Percentiles rank a stretch among this genome's conserved stretches.
Conservation (phyloP, 2,329 filamentous ascomycete species). For the Penicillium sp. region DNA sequence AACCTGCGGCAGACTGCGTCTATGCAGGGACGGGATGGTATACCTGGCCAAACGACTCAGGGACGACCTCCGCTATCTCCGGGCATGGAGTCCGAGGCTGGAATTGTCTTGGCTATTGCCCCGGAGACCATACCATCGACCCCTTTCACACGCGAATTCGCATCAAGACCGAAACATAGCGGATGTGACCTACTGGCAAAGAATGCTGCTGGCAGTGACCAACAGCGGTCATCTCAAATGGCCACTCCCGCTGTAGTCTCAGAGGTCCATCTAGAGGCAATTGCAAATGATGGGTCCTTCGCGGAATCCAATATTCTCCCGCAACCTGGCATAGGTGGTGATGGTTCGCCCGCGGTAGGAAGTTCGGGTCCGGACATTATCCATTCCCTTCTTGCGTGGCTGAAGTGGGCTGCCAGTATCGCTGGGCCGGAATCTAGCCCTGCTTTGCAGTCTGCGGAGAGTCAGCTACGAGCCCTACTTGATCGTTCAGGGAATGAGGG, state of each 20-base stretch:
- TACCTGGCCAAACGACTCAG: conserved; percentile 6
- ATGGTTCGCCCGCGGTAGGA: conserved; percentile 10
- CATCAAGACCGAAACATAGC: conserved; percentile 20
- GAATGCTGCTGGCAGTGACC: conserved; percentile 4
- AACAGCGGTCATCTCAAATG: conserved; percentile 18
- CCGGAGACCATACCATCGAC: background rate
- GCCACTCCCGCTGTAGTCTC: conserved; percentile 34
- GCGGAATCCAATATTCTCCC: background rate
- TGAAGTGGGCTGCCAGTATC: conserved; percentile 23
- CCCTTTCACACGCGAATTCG: conserved; percentile 23
- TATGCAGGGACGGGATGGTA: conserved; percentile 10
- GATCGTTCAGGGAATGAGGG: conserved; percentile 14
- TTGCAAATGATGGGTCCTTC: conserved; percentile 17
- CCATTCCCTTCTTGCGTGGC: conserved; percentile 31
- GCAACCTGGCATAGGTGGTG: background rate
- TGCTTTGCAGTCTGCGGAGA: conserved; percentile 29
- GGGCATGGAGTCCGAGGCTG: background rate
- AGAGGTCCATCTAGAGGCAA: conserved; percentile 33
- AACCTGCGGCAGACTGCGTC: conserved; percentile 23
- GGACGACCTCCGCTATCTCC: conserved; percentile 12
- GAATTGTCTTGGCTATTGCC: background rate
- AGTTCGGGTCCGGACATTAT: conserved; percentile 20
- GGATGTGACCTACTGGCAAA: conserved; percentile 28
- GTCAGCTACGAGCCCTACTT: conserved; percentile 31
- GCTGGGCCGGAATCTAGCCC: conserved; percentile 13